Evolutionary conservation across 2,329 filamentous ascomycete genomes (phyloP), one percentile per base, ranked within the genome.

Genomic region (Penicillium vulpinum): DNA sequence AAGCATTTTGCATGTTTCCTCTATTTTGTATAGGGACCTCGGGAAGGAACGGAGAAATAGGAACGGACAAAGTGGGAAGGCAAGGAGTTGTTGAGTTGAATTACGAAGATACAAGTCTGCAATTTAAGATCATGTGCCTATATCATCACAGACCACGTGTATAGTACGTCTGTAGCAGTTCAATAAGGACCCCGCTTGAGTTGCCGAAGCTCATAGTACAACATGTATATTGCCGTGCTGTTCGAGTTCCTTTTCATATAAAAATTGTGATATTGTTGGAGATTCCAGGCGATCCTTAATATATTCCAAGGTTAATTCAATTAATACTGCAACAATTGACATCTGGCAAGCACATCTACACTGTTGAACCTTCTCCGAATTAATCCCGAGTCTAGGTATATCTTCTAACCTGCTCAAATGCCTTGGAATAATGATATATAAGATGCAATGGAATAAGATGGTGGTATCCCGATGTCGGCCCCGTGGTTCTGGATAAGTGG

Each of bases 401-500:
- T 26, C 15, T 24, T 24, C 40, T 28, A 44, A 7, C n/a, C 6
- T 8, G 26, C 10, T 10, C 21, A n/a, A 1, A 8, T 33, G 18
- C 18, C 7, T 45, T 22, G 8, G 7, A 22, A 33, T 22, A 5
- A 22, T 15, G 28, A 22, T 16, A 15, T 16, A 45, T 21, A 45
- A 4, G n/a, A n/a, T n/a, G 18, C 5, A n/a, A 51, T 58, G 62
- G 58, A 57, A 58, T 50, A 58, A 58, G 28, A n/a, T 9, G n/a
- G 60, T 60, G 57, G 52, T 65, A 63, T 61, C n/a, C n/a, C n/a
- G n/a, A n/a, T n/a, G n/a, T n/a, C 62, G 56, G 58, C 57, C 53
- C 35, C 56, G 50, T 63, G 56, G 52, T 48, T 56, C 44, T 51
- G 48, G 33, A 26, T n/a, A 53, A 29, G 61, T 54, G 58, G 56